Percentiles rank a stretch among this genome's conserved stretches.
phyloP scores from a whole-genome alignment of 192 early-diverging fungal genomes.

The Ambispora gerdemannii region DNA sequence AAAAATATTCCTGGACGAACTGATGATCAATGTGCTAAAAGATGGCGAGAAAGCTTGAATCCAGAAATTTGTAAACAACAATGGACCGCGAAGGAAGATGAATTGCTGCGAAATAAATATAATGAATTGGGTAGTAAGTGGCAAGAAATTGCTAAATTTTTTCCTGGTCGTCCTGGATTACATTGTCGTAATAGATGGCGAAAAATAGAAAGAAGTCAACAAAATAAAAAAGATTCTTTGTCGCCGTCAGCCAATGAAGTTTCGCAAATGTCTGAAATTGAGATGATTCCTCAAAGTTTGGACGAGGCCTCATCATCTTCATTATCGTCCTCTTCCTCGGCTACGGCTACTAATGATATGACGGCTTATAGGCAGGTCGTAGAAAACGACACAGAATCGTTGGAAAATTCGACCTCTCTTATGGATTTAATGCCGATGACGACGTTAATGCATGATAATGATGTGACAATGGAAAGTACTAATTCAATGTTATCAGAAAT shows the following conservation, averaged over 20 bases:
- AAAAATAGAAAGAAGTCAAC: slow-evolving; percentile 22
- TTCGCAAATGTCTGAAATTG: not conserved
- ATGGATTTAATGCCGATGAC: not conserved
- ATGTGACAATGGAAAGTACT: not conserved
- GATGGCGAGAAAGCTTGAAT: slow-evolving; percentile 72
- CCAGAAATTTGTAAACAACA: slow-evolving; percentile 29
- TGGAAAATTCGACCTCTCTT: not conserved
- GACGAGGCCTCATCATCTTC: not conserved
- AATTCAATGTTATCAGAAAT: not conserved
- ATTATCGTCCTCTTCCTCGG: not conserved
- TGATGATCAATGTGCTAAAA: slow-evolving; percentile 86
- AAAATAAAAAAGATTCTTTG: slow-evolving; percentile 15
- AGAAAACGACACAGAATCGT: not conserved
- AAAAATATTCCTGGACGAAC: slow-evolving; percentile 74
- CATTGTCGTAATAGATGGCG: slow-evolving; percentile 78
- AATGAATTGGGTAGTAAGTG: slow-evolving; percentile 68
- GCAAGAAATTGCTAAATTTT: slow-evolving; percentile 73
- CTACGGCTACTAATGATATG: not conserved
- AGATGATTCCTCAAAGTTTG: not conserved
- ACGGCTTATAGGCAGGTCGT: no score
- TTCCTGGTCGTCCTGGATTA: slow-evolving; percentile 70
- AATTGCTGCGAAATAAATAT: slow-evolving; percentile 11
- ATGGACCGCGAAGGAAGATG: slow-evolving; percentile 17
- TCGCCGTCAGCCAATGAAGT: not conserved
- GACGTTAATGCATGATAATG: not conserved